Percentiles rank a stretch among this genome's conserved stretches.
Conservation (phyloP, 371 early-diverging fungal species). For the Mortierella sp. region DNA sequence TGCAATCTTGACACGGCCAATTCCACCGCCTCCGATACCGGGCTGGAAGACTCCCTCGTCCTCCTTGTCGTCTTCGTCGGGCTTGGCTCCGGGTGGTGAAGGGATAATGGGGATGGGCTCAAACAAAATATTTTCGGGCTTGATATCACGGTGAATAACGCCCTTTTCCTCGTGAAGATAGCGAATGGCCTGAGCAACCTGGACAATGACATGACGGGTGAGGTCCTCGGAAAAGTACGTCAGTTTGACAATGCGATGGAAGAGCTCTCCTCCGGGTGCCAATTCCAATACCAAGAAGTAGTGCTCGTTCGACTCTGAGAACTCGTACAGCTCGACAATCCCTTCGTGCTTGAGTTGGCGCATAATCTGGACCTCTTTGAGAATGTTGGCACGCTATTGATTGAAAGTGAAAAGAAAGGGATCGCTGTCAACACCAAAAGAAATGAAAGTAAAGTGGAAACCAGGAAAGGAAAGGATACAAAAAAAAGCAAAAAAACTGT, state of each 20-base stretch:
- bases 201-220: constrained; percentile 85
- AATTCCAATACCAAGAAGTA: constrained; percentile 91
- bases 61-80: constrained; percentile 71
- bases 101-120: constrained; percentile 78
- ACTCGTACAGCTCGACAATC: constrained; percentile 79
- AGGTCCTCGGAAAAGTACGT: constrained; percentile 85
- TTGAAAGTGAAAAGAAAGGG: background rate
- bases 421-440: constrained; percentile 11
- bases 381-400: constrained; percentile 78
- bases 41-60: constrained; percentile 82
- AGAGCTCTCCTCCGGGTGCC: constrained; percentile 89
- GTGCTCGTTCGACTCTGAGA: constrained; percentile 72
- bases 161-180: constrained; percentile 92
- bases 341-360: constrained; percentile 86
- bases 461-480: background rate
- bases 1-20: constrained; percentile 86
- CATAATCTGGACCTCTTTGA: constrained; percentile 92
- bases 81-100: constrained; percentile 64
- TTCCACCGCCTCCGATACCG: constrained; percentile 84
- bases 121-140: constrained; percentile 96
- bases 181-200: constrained; percentile 91
- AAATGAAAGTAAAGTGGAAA: background rate
- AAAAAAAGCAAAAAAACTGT: background rate
- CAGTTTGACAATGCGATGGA: constrained; percentile 84
- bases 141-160: constrained; percentile 94